These are phyloP conservation scores for Aegilops bicornis DNA, from an alignment of 176 grass and related monocot species.

Conservation along the genomic window DNA sequence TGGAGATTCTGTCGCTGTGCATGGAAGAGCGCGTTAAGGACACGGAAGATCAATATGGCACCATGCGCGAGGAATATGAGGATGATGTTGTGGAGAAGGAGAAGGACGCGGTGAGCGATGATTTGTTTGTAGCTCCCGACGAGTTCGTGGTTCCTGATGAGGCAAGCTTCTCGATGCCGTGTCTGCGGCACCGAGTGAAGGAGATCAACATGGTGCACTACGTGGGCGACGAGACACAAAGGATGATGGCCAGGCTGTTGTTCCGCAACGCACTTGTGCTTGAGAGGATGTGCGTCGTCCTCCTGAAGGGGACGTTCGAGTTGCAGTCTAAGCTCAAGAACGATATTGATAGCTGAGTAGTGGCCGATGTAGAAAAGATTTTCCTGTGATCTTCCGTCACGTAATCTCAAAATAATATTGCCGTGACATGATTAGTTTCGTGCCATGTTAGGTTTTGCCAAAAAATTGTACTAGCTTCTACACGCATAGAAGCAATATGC, in stretches of 20 bases:
- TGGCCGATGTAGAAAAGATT: not conserved
- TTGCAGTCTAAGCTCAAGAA: not conserved
- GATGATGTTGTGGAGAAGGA: not conserved
- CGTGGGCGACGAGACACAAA: not conserved
- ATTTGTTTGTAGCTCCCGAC: not conserved
- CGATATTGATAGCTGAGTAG: not conserved
- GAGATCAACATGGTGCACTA: slow-evolving; percentile 19
- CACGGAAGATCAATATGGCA: not conserved
- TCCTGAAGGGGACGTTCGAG: not conserved
- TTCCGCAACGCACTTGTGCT: not conserved
- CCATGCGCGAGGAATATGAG: not conserved
- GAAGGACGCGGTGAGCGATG: not conserved
- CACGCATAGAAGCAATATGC: not conserved
- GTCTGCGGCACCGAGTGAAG: not conserved
- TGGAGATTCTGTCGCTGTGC: slow-evolving; percentile 2
- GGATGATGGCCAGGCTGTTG: not conserved
- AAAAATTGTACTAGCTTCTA: not conserved
- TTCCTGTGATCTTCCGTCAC: not conserved
- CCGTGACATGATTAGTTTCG: not conserved
- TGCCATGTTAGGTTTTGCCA: not conserved
- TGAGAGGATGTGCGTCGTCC: not conserved
- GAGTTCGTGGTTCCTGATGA: not conserved
- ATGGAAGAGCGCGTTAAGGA: not conserved
- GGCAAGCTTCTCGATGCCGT: not conserved
- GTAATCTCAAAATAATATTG: not conserved